These are phyloP conservation scores for Oryza coarctata DNA, from an alignment of 176 grass and related monocot genomes.

Conservation along the genomic window DNA sequence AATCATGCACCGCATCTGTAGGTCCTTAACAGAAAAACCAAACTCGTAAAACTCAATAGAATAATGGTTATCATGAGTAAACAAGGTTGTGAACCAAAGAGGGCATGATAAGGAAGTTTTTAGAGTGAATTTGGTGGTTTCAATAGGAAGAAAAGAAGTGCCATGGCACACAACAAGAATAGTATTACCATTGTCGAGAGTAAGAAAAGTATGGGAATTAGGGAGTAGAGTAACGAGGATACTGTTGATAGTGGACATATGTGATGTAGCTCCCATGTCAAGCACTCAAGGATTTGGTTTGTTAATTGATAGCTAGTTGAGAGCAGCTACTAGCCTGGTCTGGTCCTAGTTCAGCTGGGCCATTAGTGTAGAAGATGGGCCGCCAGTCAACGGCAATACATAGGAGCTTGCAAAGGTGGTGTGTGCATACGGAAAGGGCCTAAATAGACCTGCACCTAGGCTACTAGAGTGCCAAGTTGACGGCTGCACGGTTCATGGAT, in stretches of 20 bases:
- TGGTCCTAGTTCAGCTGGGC: too few species aligned
- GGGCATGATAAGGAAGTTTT: neutral
- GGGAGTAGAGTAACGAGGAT: neutral
- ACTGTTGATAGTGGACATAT: neutral
- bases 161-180: neutral
- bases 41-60: neutral
- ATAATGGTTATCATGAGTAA: neutral
- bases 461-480: too few species aligned
- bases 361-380: too few species aligned
- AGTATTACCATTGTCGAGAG: neutral
- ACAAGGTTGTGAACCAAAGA: neutral
- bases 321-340: too few species aligned
- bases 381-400: too few species aligned
- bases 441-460: too few species aligned
- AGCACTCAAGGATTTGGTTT: neutral
- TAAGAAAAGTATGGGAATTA: neutral
- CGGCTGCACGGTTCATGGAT: too few species aligned
- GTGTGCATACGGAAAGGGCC: too few species aligned
- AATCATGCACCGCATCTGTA: too few species aligned
- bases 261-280: neutral
- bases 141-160: neutral
- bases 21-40: too few species aligned
- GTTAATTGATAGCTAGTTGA: too few species aligned
- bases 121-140: neutral
- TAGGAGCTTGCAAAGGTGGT: too few species aligned